Evolutionary conservation across 1,284 basidiomycete species (phyloP), one percentile per base, ranked within the genome.

Genomic region (Meripilus lineatus): DNA sequence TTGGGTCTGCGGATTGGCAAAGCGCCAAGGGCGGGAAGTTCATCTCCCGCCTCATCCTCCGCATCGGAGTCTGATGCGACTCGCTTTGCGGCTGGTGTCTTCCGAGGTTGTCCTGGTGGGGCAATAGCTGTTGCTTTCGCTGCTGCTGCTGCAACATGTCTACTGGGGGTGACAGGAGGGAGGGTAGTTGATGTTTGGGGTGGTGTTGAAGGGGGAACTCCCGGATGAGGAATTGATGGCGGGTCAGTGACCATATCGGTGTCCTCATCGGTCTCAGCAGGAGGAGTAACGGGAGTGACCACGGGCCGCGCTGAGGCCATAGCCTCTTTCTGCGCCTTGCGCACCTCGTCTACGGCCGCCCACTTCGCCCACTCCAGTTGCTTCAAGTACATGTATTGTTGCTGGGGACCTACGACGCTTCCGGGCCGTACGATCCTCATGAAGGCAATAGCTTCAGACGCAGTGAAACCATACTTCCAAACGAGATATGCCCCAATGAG

Each of bases 391-490:
- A 99, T 89, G 63, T 93, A 99, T 61, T 97, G 95, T 58, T 91
- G 88, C 53, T 91, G 88, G 15, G 88, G 88, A 11, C 94, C 94
- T 28, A 98, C 94, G 13, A 98, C 94, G 62, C 93, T 93, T 2
- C 93, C 93, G 0, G 95, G 96, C 33, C 95, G 82, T 50, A 97
- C 85, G 52, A 99, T 89, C 18, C 96, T 85, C 96, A 99, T 99
- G 66, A 93, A 98, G 0, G 89, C 96, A 49, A 99, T 99, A 7
- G 87, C 94, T 68, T 99, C 96, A 45, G 85, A 83, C 0, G 95
- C 94, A n/a, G 93, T 93, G 62, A 99, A 99, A n/a, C 89, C 89
- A 59, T 98, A 94, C 69, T 96, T 97, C 89, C 96, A 99, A 54
- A 97, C 90, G 45, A 99, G 77, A 71, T 98, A 99, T 3, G 96